These are phyloP conservation scores for Colletotrichum australisinense DNA, from an alignment of 2,329 filamentous ascomycete species.

Conservation along the genomic window DNA sequence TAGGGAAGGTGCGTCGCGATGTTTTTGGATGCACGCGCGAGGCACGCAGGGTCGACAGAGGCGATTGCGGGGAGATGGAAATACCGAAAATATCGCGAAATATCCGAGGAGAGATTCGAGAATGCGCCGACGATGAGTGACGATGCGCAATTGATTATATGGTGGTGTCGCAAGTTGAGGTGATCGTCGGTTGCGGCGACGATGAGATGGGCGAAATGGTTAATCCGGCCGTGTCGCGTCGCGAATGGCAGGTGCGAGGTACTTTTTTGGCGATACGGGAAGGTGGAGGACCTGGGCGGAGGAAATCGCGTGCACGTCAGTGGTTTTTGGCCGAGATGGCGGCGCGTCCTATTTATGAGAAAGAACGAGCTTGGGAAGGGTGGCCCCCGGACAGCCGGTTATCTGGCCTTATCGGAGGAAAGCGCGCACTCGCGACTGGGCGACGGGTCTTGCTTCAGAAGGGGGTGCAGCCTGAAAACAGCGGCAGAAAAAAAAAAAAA, in stretches of 20 bases:
- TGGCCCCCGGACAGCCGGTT: constrained; percentile 47
- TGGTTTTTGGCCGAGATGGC: constrained; percentile 54
- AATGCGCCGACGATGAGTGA: constrained; percentile 8
- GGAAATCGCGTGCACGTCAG: constrained; percentile 60
- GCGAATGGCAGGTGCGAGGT: constrained; percentile 11
- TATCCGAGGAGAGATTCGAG: not conserved
- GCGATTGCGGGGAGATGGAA: constrained; percentile 1
- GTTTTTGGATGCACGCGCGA: not conserved
- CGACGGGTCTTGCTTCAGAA: constrained; percentile 25
- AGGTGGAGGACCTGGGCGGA: constrained; percentile 48
- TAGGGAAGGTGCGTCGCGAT: constrained; percentile 15
- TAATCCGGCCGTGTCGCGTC: constrained; percentile 27
- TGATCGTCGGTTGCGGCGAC: constrained; percentile 12
- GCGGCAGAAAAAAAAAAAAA: constrained; percentile 49
- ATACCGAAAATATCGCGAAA: not conserved
- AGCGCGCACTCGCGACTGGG: constrained; percentile 25
- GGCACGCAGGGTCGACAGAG: not conserved
- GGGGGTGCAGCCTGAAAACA: constrained; percentile 31
- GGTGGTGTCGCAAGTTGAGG: constrained; percentile 3
- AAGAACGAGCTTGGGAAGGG: constrained; percentile 42
- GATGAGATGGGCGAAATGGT: constrained; percentile 8
- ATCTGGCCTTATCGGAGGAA: constrained; percentile 52
- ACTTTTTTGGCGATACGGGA: constrained; percentile 29
- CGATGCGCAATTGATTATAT: constrained; percentile 6
- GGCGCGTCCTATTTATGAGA: constrained; percentile 61